Base-by-base conservation (phyloP, 345 rosid species). In the Eucalyptus guilfoylei region DNA sequence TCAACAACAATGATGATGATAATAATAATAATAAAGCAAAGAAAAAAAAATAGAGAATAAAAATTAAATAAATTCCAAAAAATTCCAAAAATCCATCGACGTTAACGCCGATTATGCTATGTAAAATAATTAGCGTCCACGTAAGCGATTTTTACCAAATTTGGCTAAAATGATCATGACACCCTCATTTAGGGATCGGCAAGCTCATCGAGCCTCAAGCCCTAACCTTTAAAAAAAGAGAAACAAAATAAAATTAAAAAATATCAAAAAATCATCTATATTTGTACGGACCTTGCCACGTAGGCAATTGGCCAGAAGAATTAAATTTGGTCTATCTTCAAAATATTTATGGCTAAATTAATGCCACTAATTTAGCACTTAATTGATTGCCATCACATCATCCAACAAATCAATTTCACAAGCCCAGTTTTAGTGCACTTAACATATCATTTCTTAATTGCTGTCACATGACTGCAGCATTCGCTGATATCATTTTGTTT, bases 221-320 rank as follows among this genome's bases (percentile, higher is more conserved):
- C 0, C 40, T 64, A 0, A 30, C 14, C 11, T 7, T n/a, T 7
- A n/a, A n/a, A 4, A 30, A 15, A n/a, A 64, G 3, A 2, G 9
- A 14, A 64, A 64, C 5, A n/a, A 15, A 64, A 30, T 14, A 30
- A 14, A 64, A 6, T 11, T 4, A 13, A 30, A 30, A 62, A 62
- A 30, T 30, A 50, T 62, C 4, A 7, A 64, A 64, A 30, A 64
- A 58, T 14, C 17, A 64, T 64, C 0, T 0, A 2, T 6, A 4
- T 64, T 1, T 7, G 0, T 7, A 6, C 0, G 0, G 0, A 4
- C 0, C 5, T 0, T 64, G 4, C 3, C 32, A 0, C 1, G 2
- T 28, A 28, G 4, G 14, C 0, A 2, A 60, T 60, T 60, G 4
- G 4, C 16, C 0, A 28, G 8, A 62, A 28, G 8, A 30, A 62